These are phyloP conservation scores for Monosporozyma servazzii DNA, from an alignment of 805 yeast genomes.

Conservation along the genomic window DNA sequence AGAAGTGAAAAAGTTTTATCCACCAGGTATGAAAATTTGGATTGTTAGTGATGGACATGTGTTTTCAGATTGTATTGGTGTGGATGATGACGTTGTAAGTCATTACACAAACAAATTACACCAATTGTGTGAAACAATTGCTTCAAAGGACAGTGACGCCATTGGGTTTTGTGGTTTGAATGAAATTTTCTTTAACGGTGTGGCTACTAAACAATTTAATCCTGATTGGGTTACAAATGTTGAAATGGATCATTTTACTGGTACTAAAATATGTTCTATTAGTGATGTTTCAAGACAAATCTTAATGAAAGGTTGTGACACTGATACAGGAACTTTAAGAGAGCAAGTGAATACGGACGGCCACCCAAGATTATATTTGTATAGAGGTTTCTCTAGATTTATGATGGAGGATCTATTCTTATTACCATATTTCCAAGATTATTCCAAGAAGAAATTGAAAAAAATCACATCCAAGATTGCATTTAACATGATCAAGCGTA, in stretches of 20 bases:
- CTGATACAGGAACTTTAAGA: slow-evolving; percentile 55
- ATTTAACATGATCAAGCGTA: slow-evolving; percentile 55
- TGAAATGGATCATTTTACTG: slow-evolving; percentile 31
- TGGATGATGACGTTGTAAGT: slow-evolving; percentile 47
- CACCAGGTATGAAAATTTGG: slow-evolving; percentile 47
- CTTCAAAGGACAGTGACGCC: slow-evolving; percentile 24
- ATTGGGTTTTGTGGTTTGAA: slow-evolving; percentile 37
- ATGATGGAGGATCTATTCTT: slow-evolving; percentile 49
- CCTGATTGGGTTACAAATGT: slow-evolving; percentile 25
- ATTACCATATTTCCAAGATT: slow-evolving; percentile 31
- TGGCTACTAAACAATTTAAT: slow-evolving; percentile 20
- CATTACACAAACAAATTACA: slow-evolving; percentile 38
- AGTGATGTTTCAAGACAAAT: slow-evolving; percentile 35
- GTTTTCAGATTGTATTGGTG: slow-evolving; percentile 55
- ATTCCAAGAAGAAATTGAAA: slow-evolving; percentile 42
- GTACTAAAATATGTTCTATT: slow-evolving; percentile 30
- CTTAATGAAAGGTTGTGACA: slow-evolving; percentile 38
- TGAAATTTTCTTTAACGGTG: slow-evolving; percentile 32
- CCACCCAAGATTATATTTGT: slow-evolving; percentile 45
- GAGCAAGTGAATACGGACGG: slow-evolving; percentile 47
- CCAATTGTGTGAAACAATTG: slow-evolving; percentile 33
- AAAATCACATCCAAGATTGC: slow-evolving; percentile 45
- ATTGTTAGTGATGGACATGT: slow-evolving; percentile 61
- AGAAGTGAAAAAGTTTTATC: slow-evolving; percentile 34
- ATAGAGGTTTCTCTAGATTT: slow-evolving; percentile 49